Base-by-base conservation (phyloP, 2,329 filamentous ascomycete species). In the Biscogniauxia mediterranea region DNA sequence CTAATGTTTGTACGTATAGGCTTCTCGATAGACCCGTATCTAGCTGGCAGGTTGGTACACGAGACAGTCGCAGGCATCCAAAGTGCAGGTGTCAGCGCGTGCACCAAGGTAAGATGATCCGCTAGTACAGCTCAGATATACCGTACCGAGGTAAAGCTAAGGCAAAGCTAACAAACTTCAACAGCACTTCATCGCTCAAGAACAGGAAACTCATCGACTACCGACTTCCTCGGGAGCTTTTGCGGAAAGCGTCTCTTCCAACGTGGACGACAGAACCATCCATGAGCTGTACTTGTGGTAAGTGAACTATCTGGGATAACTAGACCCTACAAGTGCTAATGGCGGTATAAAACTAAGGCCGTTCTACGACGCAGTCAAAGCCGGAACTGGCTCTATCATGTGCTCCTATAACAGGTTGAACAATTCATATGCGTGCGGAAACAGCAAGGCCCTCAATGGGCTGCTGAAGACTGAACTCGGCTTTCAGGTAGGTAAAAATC, bases 111-210 rank as follows among this genome's bases (percentile, higher is more conserved):
- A 58, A 53, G 53, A 6, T 11, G 8, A 20, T 21, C 23, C 11
- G 17, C 9, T 2, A 11, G 23, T 38, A 5, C n/a, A 6, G 6
- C n/a, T 17, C 42, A 21, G 26, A 52, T 15, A 23, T 23, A 5
- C 23, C 23, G 23, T 23, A 23, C 23, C 23, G 23, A 23, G 5
- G 23, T 23, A 23, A 23, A 5, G 23, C 5, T 11, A 28, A 4
- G 4, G 8, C 3, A 5, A 49, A 89, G 52, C 86, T 89, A 75
- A 85, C 87, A 63, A 85, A 81, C 26, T 72, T 82, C 80, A 17
- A 84, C 25, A 90, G 74, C 88, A 90, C 68, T 89, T 79, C 55
- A 74, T 90, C n/a, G 80, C 78, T 51, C 89, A 91, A 63, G 88
- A 90, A 71, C 88, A 91, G 70, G 88, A 91, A 69, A 85, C 72